Conservation (phyloP, 2,329 filamentous ascomycete species). For the Colletotrichum agaves region DNA sequence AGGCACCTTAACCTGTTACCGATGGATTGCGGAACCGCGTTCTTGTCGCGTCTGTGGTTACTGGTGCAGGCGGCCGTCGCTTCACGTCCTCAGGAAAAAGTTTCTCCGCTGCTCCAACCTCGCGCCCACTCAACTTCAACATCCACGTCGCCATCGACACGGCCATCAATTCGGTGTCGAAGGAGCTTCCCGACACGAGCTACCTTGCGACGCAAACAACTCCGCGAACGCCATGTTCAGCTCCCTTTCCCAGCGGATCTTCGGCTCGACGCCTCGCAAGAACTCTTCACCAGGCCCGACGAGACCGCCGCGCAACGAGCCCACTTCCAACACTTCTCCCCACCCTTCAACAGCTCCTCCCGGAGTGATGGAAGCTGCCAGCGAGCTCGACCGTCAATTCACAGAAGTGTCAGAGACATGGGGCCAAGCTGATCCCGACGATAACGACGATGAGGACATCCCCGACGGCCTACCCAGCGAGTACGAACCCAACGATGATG, state of each 20-base stretch:
- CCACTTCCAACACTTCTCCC: not conserved
- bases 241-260: slow-evolving; percentile 28
- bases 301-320: slow-evolving; percentile 9
- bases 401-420: slow-evolving; percentile 7
- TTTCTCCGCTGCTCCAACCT: slow-evolving; percentile 6
- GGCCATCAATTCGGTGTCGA: not conserved
- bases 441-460: not conserved
- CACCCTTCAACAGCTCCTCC: slow-evolving; percentile 26
- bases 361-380: not conserved
- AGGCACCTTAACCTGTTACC: too few species aligned
- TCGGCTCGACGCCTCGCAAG: slow-evolving; percentile 17
- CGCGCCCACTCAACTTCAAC: not conserved
- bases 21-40: not conserved
- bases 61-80: too few species aligned
- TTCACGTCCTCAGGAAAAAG: not conserved
- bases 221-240: slow-evolving; percentile 25
- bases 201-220: not conserved
- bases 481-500: slow-evolving; percentile 3
- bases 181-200: slow-evolving; percentile 18
- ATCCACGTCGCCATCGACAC: not conserved
- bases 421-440: not conserved
- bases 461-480: not conserved
- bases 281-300: slow-evolving; percentile 31
- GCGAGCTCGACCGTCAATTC: slow-evolving; percentile 13
- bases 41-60: not conserved